A percentile compares a stretch with the other conserved stretches of the same genome.
phyloP scores from a whole-genome alignment of 1,139 yeast species.

The Geotrichum siamense region DNA sequence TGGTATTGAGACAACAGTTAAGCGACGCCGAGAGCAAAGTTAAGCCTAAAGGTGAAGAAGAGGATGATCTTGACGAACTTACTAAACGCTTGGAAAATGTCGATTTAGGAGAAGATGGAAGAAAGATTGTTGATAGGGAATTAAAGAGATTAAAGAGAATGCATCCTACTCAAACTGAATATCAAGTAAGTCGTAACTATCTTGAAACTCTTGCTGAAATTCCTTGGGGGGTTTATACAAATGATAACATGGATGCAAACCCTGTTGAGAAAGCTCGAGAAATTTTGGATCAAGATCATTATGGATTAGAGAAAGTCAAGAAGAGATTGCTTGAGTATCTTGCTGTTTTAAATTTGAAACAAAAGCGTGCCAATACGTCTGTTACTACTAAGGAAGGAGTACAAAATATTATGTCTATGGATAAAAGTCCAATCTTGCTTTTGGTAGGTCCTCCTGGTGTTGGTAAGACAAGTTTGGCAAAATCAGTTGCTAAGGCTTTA shows the following conservation, averaged over 20 bases:
- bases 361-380: constrained; percentile 10
- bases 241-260: constrained; percentile 33
- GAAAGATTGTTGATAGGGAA: constrained; percentile 53
- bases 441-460: constrained; percentile 95
- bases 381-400: not conserved
- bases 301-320: constrained; percentile 76
- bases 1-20: constrained; percentile 26
- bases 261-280: constrained; percentile 50
- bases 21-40: constrained; percentile 14
- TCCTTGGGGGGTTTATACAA: constrained; percentile 39
- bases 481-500: constrained; percentile 73
- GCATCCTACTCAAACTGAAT: constrained; percentile 64
- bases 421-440: constrained; percentile 66
- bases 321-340: constrained; percentile 73
- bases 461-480: constrained; percentile 86
- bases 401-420: constrained; percentile 30
- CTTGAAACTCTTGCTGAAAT: constrained; percentile 62
- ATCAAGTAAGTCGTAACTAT: constrained; percentile 64
- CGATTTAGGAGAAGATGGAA: constrained; percentile 34
- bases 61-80: constrained; percentile 33
- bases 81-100: constrained; percentile 26
- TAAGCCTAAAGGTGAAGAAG: constrained; percentile 26
- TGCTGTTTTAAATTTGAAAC: constrained; percentile 63
- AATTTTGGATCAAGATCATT: constrained; percentile 72
- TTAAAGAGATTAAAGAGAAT: constrained; percentile 54